Percentiles rank a stretch among this genome's conserved stretches.
Evolutionary conservation across 805 yeast genomes (phyloP).

Genomic region (Pichia californica): DNA sequence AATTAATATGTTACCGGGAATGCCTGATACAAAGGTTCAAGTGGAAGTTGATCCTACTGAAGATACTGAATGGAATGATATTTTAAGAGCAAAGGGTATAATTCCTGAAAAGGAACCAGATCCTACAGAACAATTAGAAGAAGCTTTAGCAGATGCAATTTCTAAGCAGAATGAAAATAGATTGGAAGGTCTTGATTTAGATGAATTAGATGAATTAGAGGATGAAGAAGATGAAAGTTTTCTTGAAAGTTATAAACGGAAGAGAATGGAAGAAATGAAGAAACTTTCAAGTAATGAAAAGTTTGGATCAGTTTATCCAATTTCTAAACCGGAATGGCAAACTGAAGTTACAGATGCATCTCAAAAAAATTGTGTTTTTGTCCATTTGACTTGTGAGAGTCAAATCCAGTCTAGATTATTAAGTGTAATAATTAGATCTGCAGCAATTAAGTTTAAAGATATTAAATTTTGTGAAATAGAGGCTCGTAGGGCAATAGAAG

Average conservation of each 20-base stretch:
- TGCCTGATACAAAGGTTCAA: slow-evolving; percentile 52
- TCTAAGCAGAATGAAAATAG: slow-evolving; percentile 75
- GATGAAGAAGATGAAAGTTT: slow-evolving; percentile 94
- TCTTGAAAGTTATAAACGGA: slow-evolving; percentile 65
- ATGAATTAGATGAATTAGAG: slow-evolving; percentile 81
- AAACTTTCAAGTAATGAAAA: slow-evolving; percentile 46
- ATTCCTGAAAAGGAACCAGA: slow-evolving; percentile 90
- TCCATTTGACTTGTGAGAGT: slow-evolving; percentile 68
- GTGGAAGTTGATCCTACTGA: slow-evolving; percentile 92
- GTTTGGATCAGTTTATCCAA: slow-evolving; percentile 72
- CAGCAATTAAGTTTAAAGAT: slow-evolving; percentile 69
- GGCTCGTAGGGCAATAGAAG: slow-evolving; percentile 86
- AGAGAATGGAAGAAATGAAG: slow-evolving; percentile 70
- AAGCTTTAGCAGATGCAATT: slow-evolving; percentile 79
- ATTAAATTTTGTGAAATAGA: slow-evolving; percentile 88
- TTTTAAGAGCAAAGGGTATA: slow-evolving; percentile 80
- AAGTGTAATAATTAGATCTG: slow-evolving; percentile 44
- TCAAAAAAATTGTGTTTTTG: slow-evolving; percentile 55
- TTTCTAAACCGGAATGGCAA: slow-evolving; percentile 84
- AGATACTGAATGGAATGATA: slow-evolving; percentile 99
- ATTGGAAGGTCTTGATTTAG: slow-evolving; percentile 66
- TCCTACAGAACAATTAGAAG: slow-evolving; percentile 81
- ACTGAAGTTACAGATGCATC: slow-evolving; percentile 82
- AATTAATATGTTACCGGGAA: slow-evolving; percentile 3
- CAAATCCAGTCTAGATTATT: slow-evolving; percentile 70